Evolutionary conservation across 768 basidiomycete species (phyloP).

Genomic region (Epithele typhae): DNA sequence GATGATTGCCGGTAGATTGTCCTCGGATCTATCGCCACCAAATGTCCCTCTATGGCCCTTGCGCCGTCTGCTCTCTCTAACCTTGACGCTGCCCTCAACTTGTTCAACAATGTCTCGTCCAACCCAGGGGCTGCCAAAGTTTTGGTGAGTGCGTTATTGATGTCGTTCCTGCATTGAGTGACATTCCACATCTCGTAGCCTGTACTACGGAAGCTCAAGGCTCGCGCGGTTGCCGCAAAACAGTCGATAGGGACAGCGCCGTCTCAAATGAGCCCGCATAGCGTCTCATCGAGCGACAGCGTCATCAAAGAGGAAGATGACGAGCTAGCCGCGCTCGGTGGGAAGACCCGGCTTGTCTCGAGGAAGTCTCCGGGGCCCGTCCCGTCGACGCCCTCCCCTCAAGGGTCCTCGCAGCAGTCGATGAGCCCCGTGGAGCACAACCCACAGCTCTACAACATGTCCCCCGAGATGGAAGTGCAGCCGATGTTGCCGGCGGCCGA

Average conservation of each 20-base stretch:
- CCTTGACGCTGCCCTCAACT: conserved; percentile 55
- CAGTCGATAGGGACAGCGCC: conserved; percentile 3
- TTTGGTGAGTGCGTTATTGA: conserved; percentile 36
- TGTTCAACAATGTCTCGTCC: conserved; percentile 52
- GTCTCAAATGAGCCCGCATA: too few species aligned
- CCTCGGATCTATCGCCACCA: conserved; percentile 62
- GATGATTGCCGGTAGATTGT: conserved; percentile 44
- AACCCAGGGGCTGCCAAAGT: conserved; percentile 53
- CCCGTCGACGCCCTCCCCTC: conserved; percentile 21
- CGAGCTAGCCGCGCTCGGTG: conserved; percentile 56
- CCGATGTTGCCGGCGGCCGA: too few species aligned
- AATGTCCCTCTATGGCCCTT: conserved; percentile 55
- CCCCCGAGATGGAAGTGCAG: conserved; percentile 2
- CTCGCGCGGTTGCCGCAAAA: conserved; percentile 36
- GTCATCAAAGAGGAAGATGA: conserved; percentile 56
- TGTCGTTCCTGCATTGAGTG: neutral
- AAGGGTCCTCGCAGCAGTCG: conserved; percentile 9
- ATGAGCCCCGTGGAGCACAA: conserved; percentile 9
- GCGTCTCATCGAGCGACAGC: too few species aligned
- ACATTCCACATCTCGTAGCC: conserved; percentile 35
- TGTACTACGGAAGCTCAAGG: conserved; percentile 53
- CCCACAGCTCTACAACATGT: neutral
- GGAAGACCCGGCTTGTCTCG: conserved; percentile 59
- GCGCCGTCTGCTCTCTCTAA: conserved; percentile 65
- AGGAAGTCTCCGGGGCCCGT: conserved; percentile 44